phyloP scores from a whole-genome alignment of 768 basidiomycete species.

The Kwoniella sp. region DNA sequence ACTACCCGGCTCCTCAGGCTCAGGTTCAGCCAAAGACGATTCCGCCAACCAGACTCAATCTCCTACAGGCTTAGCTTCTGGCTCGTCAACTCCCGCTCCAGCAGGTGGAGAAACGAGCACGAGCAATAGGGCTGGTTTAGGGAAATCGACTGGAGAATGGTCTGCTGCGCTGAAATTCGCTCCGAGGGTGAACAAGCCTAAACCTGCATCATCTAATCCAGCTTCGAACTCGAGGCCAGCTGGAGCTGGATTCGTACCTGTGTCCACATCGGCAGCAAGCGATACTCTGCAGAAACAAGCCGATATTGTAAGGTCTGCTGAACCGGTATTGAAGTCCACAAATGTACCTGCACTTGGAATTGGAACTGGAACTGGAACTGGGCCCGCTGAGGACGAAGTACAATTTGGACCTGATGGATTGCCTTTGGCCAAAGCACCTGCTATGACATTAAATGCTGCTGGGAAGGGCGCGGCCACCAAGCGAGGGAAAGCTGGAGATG shows the following conservation, averaged over 20 bases:
- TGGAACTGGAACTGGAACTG: not conserved
- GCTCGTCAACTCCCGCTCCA: slow-evolving; percentile 5
- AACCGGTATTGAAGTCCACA: slow-evolving; percentile 6
- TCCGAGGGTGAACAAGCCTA: slow-evolving; percentile 42
- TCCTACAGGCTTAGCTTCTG: not conserved
- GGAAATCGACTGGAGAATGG: slow-evolving; percentile 31
- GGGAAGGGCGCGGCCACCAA: slow-evolving; percentile 16
- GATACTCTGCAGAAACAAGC: not conserved
- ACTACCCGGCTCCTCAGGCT: slow-evolving; percentile 5
- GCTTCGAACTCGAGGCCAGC: slow-evolving; percentile 11
- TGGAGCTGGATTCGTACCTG: slow-evolving; percentile 3
- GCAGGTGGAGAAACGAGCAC: not conserved
- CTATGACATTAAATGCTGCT: slow-evolving; percentile 48
- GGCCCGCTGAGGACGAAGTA: slow-evolving; percentile 27
- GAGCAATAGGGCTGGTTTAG: not conserved
- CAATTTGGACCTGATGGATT: slow-evolving; percentile 44
- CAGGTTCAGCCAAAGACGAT: slow-evolving; percentile 14
- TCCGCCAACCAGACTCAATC: not conserved
- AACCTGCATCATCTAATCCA: slow-evolving; percentile 18
- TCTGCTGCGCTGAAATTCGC: slow-evolving; percentile 53
- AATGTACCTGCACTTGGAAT: slow-evolving; percentile 1
- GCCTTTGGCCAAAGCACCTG: slow-evolving; percentile 48
- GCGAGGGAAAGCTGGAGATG: slow-evolving; percentile 28
- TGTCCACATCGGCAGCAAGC: not conserved
- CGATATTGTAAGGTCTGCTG: slow-evolving; percentile 30